Conservation (phyloP, 371 early-diverging fungal genomes). For the Mortierella sp. region DNA sequence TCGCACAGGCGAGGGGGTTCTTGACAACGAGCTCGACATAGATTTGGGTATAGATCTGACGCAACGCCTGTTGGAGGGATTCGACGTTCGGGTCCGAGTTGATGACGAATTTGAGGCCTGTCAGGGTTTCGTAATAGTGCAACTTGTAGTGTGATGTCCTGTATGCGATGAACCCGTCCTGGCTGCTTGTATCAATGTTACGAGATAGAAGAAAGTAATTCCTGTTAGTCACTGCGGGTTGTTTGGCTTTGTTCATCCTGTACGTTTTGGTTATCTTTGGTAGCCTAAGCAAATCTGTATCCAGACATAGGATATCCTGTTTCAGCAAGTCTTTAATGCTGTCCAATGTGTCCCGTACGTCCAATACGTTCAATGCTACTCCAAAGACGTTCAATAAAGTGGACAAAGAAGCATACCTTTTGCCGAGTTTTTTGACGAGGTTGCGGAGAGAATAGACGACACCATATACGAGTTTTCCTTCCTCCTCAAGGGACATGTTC, state of each 20-base stretch:
- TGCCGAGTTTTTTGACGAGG: slow-evolving; percentile 83
- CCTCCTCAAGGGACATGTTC: slow-evolving; percentile 85
- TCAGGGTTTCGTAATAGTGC: slow-evolving; percentile 91
- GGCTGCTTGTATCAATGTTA: slow-evolving; percentile 49
- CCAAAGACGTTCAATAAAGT: not conserved
- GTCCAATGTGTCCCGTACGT: not conserved
- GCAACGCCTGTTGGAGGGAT: slow-evolving; percentile 77
- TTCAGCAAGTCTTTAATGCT: not conserved
- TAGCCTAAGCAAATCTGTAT: not conserved
- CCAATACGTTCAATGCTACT: not conserved
- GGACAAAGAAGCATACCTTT: slow-evolving; percentile 36
- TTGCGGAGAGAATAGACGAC: slow-evolving; percentile 91
- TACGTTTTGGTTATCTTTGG: not conserved
- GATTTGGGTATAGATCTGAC: slow-evolving; percentile 85
- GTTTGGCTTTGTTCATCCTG: not conserved
- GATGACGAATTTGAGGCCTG: slow-evolving; percentile 90
- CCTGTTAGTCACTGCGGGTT: not conserved
- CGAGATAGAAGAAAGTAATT: not conserved
- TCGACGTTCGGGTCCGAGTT: slow-evolving; percentile 84
- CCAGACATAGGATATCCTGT: not conserved
- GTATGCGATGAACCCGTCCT: slow-evolving; percentile 85
- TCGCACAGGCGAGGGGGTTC: slow-evolving; percentile 69
- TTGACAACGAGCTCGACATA: slow-evolving; percentile 95
- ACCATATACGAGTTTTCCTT: slow-evolving; percentile 95
- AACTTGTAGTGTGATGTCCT: slow-evolving; percentile 88